Percentiles rank a stretch among this genome's conserved stretches.
phyloP scores from a whole-genome alignment of 306 rosid species.

The Hippophae tibetana region DNA sequence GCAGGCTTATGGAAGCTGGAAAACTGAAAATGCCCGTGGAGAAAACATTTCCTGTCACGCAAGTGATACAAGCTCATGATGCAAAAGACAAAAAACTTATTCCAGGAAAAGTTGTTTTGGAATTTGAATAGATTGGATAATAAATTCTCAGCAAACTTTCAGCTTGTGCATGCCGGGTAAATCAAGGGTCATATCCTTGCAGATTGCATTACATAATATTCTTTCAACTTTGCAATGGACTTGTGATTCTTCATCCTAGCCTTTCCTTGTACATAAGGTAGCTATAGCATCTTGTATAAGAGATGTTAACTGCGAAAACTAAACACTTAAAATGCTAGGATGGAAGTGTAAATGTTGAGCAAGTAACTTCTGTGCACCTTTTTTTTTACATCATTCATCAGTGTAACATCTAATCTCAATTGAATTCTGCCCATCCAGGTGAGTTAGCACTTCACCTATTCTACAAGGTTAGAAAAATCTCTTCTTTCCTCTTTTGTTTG shows the following conservation, averaged over 20 bases:
- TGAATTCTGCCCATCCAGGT: too few relatives aligned
- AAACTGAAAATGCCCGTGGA: slow-evolving; percentile 77
- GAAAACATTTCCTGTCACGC: slow-evolving; percentile 69
- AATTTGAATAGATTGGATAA: slow-evolving; percentile 41
- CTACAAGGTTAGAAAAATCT: too few relatives aligned
- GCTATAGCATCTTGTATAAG: slow-evolving; percentile 6
- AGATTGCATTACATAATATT: not conserved
- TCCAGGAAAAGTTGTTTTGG: slow-evolving; percentile 82
- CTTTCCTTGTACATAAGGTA: slow-evolving; percentile 21
- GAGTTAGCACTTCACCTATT: too few relatives aligned
- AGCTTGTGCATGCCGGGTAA: too few relatives aligned
- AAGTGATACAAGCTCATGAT: slow-evolving; percentile 80
- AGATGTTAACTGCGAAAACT: not conserved
- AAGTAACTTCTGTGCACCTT: too few relatives aligned
- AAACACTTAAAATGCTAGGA: not conserved
- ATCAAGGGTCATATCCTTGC: not conserved
- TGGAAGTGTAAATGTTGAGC: not conserved
- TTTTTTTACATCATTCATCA: too few relatives aligned
- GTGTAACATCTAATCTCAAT: too few relatives aligned
- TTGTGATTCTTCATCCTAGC: slow-evolving; percentile 12
- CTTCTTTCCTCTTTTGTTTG: too few relatives aligned
- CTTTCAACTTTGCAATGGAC: not conserved
- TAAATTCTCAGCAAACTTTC: too few relatives aligned
- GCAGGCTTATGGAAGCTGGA: slow-evolving; percentile 67
- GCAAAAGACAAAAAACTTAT: slow-evolving; percentile 66